Conservation (phyloP, 2,329 filamentous ascomycete species). For the Sporothrix luriei region DNA sequence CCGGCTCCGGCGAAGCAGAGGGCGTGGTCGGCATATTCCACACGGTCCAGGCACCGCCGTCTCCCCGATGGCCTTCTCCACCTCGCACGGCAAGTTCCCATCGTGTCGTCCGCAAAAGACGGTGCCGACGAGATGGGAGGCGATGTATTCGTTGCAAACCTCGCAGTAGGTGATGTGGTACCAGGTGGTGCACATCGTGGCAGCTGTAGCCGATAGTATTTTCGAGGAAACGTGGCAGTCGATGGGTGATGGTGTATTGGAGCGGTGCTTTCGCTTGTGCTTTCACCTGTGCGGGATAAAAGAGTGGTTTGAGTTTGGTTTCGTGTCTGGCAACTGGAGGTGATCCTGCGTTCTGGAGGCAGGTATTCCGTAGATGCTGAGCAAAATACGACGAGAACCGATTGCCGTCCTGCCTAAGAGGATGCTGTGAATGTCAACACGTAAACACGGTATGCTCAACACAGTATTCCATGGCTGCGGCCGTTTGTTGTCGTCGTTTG, state of each 20-base stretch:
- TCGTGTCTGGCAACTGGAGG: too few species aligned
- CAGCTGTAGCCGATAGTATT: not conserved
- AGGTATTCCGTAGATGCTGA: too few species aligned
- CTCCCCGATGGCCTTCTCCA: slow-evolving; percentile 13
- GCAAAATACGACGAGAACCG: too few species aligned
- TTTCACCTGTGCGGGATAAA: too few species aligned
- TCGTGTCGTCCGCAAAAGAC: slow-evolving; percentile 12
- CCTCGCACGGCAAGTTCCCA: slow-evolving; percentile 9
- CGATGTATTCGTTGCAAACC: slow-evolving; percentile 20
- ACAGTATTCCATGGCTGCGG: not conserved
- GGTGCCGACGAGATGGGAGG: slow-evolving; percentile 17
- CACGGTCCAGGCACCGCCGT: slow-evolving; percentile 15
- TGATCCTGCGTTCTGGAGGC: too few species aligned
- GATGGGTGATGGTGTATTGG: too few species aligned
- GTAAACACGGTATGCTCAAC: not conserved
- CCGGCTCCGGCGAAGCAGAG: not conserved
- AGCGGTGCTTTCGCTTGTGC: too few species aligned
- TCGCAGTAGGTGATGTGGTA: slow-evolving; percentile 24
- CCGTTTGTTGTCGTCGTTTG: not conserved
- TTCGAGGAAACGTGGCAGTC: not conserved
- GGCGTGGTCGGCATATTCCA: slow-evolving; percentile 2
- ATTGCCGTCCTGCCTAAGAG: too few species aligned
- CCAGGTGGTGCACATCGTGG: slow-evolving; percentile 26
- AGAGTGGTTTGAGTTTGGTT: too few species aligned
- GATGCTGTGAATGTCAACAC: not conserved